Evolutionary conservation across 352 stramenopile genomes (phyloP), one percentile per base, ranked within the genome.

Genomic region (Plasmopara muralis): DNA sequence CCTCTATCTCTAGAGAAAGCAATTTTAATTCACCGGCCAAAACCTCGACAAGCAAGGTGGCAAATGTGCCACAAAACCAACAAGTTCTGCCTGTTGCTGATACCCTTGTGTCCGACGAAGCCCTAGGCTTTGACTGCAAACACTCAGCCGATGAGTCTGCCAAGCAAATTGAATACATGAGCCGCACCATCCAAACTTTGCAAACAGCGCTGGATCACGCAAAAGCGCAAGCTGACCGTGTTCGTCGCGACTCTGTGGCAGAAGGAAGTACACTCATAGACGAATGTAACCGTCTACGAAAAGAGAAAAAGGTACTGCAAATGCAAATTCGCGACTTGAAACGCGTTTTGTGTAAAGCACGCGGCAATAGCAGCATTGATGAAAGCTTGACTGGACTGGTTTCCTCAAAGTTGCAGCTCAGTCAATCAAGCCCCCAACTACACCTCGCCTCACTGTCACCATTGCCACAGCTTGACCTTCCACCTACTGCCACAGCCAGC

Each of bases 161-260:
- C 20, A 25, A 25, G 20, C 20, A 25, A 56, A 75, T 90, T 57
- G 76, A 88, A 55, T 88, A 79, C 47, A 89, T 90, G 79, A 89
- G 76, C 54, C 75, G 72, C 30, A 89, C 67, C 2, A 83, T 92
- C 52, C 66, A 68, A 25, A 88, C 77, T 9, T 61, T 92, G 12
- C 74, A 68, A 1, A 64, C 64, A 2, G 66, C 79, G 10, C 57
- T 89, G 14, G 79, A 89, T 31, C 82, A 87, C 34, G 73, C 82
- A 4, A 89, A 92, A 43, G 50, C 60, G 10, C 81, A 90, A 35
- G 65, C 68, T 0, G 79, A 89, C 34, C 77, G 79, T 5, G 64
- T 83, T 18, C 79, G 81, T 4, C 76, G 82, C 12, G 79, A 92
- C 43, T 72, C 82, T 9, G 71, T 92, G n/a, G 73, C 77, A 1